These are phyloP conservation scores for Carallia brachiata DNA, from an alignment of 345 rosid genomes.

Conservation along the genomic window DNA sequence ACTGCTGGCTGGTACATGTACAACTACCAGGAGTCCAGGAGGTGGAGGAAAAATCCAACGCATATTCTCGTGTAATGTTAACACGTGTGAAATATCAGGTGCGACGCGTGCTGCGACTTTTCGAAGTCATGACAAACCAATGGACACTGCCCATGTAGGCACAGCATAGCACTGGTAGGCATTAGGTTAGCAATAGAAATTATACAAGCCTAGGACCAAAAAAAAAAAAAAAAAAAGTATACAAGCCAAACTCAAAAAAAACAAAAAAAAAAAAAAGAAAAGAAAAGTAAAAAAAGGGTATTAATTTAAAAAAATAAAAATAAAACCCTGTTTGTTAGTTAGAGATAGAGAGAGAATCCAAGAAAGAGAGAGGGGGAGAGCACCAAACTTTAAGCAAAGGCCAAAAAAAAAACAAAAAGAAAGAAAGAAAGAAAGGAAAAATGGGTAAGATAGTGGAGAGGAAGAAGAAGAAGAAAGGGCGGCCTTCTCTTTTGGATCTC, in stretches of 20 bases:
- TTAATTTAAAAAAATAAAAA: background rate
- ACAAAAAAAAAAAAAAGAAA: background rate
- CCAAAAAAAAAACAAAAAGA: too few species aligned
- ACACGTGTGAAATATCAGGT: background rate
- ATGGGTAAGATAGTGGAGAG: slow-evolving; percentile 18
- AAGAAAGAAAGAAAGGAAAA: background rate
- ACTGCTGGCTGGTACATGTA: too few species aligned
- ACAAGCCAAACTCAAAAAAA: too few species aligned
- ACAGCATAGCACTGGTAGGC: too few species aligned
- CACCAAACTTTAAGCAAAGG: too few species aligned
- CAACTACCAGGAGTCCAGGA: too few species aligned
- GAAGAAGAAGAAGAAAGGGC: slow-evolving; percentile 32
- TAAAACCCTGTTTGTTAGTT: slow-evolving; percentile 28
- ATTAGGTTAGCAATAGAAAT: too few species aligned
- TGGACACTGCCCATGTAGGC: too few species aligned
- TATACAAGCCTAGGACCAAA: too few species aligned
- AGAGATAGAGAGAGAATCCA: slow-evolving; percentile 16
- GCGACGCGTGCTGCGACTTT: background rate
- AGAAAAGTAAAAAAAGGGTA: background rate
- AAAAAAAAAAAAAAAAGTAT: too few species aligned
- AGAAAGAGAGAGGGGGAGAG: slow-evolving; percentile 16
- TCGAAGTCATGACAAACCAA: too few species aligned
- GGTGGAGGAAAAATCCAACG: background rate
- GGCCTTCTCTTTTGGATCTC: slow-evolving; percentile 32
- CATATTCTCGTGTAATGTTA: background rate